Evolutionary conservation across 306 rosid species (phyloP).

Genomic region (Geum urbanum): DNA sequence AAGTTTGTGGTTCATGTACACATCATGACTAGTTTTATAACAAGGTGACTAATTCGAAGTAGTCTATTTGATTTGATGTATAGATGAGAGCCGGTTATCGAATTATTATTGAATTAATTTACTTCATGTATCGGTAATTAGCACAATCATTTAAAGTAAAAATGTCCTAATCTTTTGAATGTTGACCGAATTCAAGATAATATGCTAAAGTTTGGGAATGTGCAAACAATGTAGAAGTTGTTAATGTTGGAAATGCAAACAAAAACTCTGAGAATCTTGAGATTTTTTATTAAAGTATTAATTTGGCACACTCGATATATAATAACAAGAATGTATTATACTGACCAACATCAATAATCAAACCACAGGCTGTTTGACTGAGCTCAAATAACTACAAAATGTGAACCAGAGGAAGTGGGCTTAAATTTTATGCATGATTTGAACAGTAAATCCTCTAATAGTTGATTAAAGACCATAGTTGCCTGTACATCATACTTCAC

Average conservation of each 20-base stretch:
- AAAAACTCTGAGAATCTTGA: neutral
- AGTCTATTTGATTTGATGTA: too few relatives aligned
- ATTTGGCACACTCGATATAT: neutral
- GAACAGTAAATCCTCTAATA: conserved; percentile 5
- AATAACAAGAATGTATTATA: neutral
- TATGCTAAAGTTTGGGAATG: neutral
- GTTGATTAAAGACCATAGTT: conserved; percentile 1
- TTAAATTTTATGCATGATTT: conserved; percentile 1
- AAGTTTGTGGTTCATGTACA: too few relatives aligned
- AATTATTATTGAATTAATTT: too few relatives aligned
- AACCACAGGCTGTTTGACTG: conserved; percentile 12
- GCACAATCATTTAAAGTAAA: too few relatives aligned
- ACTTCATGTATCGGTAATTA: too few relatives aligned
- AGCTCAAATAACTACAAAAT: conserved; percentile 12
- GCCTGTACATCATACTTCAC: conserved; percentile 26
- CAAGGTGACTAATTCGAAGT: too few relatives aligned
- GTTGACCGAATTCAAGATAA: neutral
- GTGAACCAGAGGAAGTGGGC: neutral
- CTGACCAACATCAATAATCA: neutral
- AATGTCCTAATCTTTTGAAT: too few relatives aligned
- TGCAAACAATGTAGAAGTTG: neutral
- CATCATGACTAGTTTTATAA: too few relatives aligned
- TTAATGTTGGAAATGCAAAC: neutral
- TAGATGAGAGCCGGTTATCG: too few relatives aligned
- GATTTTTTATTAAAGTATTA: neutral